These are phyloP conservation scores for Xerocomellus chrysenteron DNA, from an alignment of 768 basidiomycete genomes.

Conservation along the genomic window DNA sequence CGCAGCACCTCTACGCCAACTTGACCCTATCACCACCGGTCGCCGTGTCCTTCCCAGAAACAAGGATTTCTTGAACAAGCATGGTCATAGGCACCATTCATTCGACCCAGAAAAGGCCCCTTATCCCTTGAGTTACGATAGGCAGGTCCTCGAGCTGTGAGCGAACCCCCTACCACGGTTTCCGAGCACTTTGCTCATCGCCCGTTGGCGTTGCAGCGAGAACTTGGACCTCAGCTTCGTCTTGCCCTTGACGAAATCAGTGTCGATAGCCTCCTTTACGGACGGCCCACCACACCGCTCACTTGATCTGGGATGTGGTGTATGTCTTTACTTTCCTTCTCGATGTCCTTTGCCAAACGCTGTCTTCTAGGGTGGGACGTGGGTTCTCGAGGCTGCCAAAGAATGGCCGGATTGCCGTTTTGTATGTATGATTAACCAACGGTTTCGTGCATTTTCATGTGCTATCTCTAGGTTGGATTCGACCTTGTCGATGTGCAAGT, in stretches of 20 bases:
- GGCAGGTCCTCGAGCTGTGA: constrained; percentile 65
- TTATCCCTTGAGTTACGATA: constrained; percentile 74
- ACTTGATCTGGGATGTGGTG: constrained; percentile 74
- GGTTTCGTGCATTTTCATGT: background rate
- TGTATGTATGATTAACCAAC: constrained; percentile 39
- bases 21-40: constrained; percentile 23
- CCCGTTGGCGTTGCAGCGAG: constrained; percentile 39
- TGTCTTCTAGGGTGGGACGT: constrained; percentile 54
- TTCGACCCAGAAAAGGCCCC: constrained; percentile 76
- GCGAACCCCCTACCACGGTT: constrained; percentile 21
- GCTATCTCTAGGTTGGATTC: constrained; percentile 60
- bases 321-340: constrained; percentile 34
- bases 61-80: constrained; percentile 60
- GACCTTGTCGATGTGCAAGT: constrained; percentile 77
- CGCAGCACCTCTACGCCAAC: constrained; percentile 15
- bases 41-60: constrained; percentile 34
- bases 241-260: constrained; percentile 49
- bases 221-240: constrained; percentile 52
- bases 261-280: constrained; percentile 57
- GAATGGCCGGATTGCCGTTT: constrained; percentile 66
- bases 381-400: constrained; percentile 73
- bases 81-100: constrained; percentile 65
- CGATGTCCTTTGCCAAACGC: background rate
- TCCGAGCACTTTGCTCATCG: constrained; percentile 4
- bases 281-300: constrained; percentile 50